These are phyloP conservation scores for Sanguinoderma infundibulare DNA, from an alignment of 1,284 basidiomycete species.

Conservation along the genomic window DNA sequence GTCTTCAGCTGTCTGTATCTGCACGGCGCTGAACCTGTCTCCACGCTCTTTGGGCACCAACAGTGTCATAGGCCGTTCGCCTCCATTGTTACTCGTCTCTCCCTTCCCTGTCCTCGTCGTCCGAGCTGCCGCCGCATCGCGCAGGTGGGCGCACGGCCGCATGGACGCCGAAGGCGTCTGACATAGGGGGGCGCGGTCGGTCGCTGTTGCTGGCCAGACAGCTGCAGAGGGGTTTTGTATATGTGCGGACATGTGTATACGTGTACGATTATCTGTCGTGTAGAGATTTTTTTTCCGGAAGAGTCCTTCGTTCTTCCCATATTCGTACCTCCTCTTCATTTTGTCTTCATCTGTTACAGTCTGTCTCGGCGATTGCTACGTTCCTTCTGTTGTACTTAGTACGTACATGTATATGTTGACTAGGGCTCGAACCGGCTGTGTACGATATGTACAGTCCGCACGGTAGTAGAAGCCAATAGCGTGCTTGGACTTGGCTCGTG, in stretches of 20 bases:
- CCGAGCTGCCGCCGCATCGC: not conserved
- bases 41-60: slow-evolving; percentile 28
- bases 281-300: not conserved
- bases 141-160: not conserved
- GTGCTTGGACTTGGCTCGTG: not conserved
- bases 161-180: too few species aligned
- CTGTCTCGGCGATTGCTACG: not conserved
- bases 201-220: slow-evolving; percentile 28
- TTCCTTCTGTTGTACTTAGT: too few species aligned
- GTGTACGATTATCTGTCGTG: slow-evolving; percentile 8
- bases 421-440: not conserved
- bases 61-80: slow-evolving; percentile 15
- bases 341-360: not conserved
- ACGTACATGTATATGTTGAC: not conserved
- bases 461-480: not conserved
- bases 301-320: not conserved
- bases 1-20: slow-evolving; percentile 4
- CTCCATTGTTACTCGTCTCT: slow-evolving; percentile 1
- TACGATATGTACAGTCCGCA: not conserved
- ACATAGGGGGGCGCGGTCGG: slow-evolving; percentile 5
- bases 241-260: slow-evolving; percentile 1
- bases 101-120: not conserved
- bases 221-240: slow-evolving; percentile 26
- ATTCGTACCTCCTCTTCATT: not conserved
- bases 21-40: slow-evolving; percentile 27